Evolutionary conservation across 306 rosid genomes (phyloP).

Genomic region (Ormosia emarginata): DNA sequence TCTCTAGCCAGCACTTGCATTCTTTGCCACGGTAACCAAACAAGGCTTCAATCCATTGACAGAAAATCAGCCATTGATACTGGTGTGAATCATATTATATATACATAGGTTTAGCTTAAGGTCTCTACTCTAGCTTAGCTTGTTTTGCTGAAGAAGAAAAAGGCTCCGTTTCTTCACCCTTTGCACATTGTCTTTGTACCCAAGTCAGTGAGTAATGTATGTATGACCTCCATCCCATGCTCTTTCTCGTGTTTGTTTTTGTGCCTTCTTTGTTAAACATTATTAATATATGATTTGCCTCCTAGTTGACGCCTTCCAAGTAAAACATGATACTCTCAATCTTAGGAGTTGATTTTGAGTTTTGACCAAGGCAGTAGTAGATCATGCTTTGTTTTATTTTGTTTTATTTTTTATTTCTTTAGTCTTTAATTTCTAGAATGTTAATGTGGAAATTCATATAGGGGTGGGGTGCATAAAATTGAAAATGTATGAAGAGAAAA

Average conservation of each 20-base stretch:
- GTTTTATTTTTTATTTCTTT: not conserved
- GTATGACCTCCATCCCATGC: not conserved
- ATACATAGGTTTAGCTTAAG: not conserved
- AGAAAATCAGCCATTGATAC: slow-evolving; percentile 10
- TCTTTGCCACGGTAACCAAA: slow-evolving; percentile 18
- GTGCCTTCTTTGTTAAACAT: not conserved
- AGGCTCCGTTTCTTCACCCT: not conserved
- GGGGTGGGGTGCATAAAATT: not conserved
- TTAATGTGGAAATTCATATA: not conserved
- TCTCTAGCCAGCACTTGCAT: slow-evolving; percentile 14
- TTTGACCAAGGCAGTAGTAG: not conserved
- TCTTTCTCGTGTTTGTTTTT: not conserved
- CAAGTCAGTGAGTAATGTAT: slow-evolving; percentile 26
- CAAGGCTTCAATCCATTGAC: slow-evolving; percentile 13
- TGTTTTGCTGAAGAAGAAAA: slow-evolving; percentile 46
- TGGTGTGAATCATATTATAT: slow-evolving; percentile 10
- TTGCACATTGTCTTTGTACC: slow-evolving; percentile 17
- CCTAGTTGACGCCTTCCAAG: not conserved
- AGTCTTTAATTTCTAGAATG: not conserved
- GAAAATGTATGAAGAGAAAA: not conserved
- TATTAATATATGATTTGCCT: not conserved
- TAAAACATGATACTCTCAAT: not conserved
- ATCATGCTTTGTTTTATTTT: not conserved
- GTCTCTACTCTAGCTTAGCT: not conserved
- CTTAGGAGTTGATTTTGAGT: slow-evolving; percentile 2